phyloP scores from a whole-genome alignment of 2,329 filamentous ascomycete genomes.

The Xylaria sp. region DNA sequence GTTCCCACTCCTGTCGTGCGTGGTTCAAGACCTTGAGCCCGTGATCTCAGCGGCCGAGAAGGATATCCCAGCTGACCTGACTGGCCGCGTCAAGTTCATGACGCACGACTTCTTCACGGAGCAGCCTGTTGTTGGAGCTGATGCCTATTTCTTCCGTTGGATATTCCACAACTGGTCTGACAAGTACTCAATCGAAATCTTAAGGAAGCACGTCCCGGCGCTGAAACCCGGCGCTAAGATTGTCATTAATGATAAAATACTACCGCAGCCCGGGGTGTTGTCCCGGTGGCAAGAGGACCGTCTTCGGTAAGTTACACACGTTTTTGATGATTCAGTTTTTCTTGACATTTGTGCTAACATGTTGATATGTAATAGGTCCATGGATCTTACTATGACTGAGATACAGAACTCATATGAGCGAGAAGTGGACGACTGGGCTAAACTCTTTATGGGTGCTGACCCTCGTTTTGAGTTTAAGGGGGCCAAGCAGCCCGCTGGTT shows the following conservation, averaged over 20 bases:
- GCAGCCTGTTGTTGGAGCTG: conserved; percentile 26
- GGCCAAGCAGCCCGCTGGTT: conserved; percentile 36
- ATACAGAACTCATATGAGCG: conserved; percentile 44
- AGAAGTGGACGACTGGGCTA: conserved; percentile 42
- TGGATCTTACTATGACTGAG: conserved; percentile 43
- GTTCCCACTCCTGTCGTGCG: conserved; percentile 26
- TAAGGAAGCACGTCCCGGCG: conserved; percentile 26
- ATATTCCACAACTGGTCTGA: conserved; percentile 38
- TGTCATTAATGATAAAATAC: conserved; percentile 33
- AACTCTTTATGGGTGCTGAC: conserved; percentile 38
- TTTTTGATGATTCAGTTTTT: too few relatives aligned
- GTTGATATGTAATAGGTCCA: conserved; percentile 12
- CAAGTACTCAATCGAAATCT: conserved; percentile 31
- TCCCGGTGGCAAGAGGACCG: too few relatives aligned
- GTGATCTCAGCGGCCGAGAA: conserved; percentile 30
- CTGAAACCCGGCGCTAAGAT: conserved; percentile 51
- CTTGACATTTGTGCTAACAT: conserved; percentile 22
- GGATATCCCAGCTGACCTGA: conserved; percentile 14
- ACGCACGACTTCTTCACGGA: conserved; percentile 30
- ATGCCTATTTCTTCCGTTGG: conserved; percentile 35
- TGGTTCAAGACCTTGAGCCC: conserved; percentile 48
- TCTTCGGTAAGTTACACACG: too few relatives aligned
- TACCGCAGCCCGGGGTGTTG: conserved; percentile 22
- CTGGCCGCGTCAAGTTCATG: conserved; percentile 27
- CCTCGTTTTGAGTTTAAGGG: conserved; percentile 40